phyloP scores from a whole-genome alignment of 805 yeast genomes.

The Ogataea philodendri region DNA sequence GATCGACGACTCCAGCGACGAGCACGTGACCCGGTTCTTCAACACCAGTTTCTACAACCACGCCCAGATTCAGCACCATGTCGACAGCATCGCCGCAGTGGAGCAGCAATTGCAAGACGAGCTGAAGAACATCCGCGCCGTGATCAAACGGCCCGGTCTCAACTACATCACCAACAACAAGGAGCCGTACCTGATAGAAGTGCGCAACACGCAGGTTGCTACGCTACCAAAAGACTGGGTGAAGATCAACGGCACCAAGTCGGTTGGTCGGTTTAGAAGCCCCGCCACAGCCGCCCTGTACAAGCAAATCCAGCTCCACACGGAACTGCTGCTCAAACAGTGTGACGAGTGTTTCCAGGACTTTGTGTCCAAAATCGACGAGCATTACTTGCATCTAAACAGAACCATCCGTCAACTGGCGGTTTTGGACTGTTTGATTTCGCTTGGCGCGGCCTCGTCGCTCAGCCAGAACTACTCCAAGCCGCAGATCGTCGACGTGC shows the following conservation, averaged over 20 bases:
- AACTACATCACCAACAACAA: constrained; percentile 55
- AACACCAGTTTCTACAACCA: constrained; percentile 42
- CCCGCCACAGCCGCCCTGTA: constrained; percentile 53
- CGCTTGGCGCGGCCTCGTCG: constrained; percentile 60
- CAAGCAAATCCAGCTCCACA: constrained; percentile 55
- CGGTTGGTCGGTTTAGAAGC: constrained; percentile 71
- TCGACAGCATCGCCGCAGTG: constrained; percentile 43
- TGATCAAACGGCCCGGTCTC: constrained; percentile 56
- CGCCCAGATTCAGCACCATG: constrained; percentile 33
- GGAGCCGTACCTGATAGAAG: constrained; percentile 74
- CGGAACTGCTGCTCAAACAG: constrained; percentile 47
- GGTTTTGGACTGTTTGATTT: constrained; percentile 61
- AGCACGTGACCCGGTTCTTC: constrained; percentile 38
- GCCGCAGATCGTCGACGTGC: constrained; percentile 50
- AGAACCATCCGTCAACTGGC: constrained; percentile 49
- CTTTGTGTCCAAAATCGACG: constrained; percentile 41
- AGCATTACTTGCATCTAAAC: constrained; percentile 38
- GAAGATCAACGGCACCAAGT: constrained; percentile 65
- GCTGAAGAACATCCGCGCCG: constrained; percentile 42
- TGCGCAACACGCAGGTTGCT: constrained; percentile 56
- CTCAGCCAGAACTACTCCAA: constrained; percentile 43
- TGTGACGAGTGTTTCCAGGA: constrained; percentile 47
- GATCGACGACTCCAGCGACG: constrained; percentile 46
- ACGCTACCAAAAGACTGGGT: constrained; percentile 74
- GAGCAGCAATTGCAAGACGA: constrained; percentile 52